phyloP scores from a whole-genome alignment of 225 moss, liverwort and hornwort species.

The Antitrichia curtipendula region DNA sequence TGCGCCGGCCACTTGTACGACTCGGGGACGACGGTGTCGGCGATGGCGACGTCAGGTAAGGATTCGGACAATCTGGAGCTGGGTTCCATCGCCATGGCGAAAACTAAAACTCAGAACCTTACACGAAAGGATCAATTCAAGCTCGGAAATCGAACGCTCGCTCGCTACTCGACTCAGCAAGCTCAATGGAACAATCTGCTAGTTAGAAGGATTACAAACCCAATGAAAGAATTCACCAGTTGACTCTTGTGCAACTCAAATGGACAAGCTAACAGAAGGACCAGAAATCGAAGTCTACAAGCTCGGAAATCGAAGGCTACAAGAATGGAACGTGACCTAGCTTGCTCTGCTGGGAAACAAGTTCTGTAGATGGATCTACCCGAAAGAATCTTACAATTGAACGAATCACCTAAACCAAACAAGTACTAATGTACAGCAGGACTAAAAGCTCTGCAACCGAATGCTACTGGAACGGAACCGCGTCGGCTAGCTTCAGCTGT shows the following conservation, averaged over 20 bases:
- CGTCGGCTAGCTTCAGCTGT: not conserved
- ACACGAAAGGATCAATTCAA: not conserved
- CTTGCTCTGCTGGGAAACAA: not conserved
- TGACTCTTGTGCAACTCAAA: not conserved
- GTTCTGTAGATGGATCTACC: no score
- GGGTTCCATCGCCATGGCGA: not conserved
- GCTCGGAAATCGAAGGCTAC: not conserved
- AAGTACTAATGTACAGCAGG: not conserved
- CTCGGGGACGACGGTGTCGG: conserved; percentile 5
- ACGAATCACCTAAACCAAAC: not conserved
- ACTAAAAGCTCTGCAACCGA: not conserved
- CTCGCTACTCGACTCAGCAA: not conserved
- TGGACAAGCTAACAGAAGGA: no score
- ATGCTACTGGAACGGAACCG: not conserved
- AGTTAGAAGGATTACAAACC: not conserved
- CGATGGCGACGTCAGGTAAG: conserved; percentile 1
- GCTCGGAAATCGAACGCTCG: not conserved
- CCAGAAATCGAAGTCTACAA: not conserved
- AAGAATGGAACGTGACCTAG: not conserved
- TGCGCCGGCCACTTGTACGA: conserved; percentile 11
- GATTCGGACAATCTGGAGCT: not conserved
- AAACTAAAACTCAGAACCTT: not conserved
- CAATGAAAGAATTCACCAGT: not conserved
- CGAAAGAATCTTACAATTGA: not conserved
- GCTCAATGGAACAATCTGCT: not conserved